Evolutionary conservation across 805 yeast genomes (phyloP).

Genomic region (Candida tibetensis): DNA sequence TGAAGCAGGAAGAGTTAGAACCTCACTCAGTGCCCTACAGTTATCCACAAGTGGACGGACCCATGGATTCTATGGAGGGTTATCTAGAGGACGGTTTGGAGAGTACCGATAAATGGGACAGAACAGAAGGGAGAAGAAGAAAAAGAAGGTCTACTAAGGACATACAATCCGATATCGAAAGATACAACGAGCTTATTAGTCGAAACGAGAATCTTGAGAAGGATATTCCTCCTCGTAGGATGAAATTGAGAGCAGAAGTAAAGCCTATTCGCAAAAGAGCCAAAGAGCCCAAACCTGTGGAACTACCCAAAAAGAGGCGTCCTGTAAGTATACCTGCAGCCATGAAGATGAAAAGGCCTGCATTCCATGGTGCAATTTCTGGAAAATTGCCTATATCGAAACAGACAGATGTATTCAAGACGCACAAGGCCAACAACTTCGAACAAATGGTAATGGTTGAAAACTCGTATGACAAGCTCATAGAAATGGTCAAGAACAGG

Average conservation of each 20-base stretch:
- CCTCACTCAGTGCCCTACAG: no score
- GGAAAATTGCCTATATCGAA: background rate
- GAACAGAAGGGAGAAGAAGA: no score
- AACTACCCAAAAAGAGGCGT: background rate
- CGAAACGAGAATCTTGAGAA: conserved; percentile 17
- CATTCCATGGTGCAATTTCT: background rate
- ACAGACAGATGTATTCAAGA: background rate
- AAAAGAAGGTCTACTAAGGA: conserved; percentile 8
- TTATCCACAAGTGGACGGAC: no score
- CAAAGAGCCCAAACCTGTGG: background rate
- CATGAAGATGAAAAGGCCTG: conserved; percentile 1
- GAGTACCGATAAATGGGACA: no score
- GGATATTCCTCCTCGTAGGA: conserved; percentile 27
- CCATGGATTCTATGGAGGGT: no score
- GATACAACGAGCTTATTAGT: conserved; percentile 17
- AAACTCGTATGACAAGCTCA: conserved; percentile 18
- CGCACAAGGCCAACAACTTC: conserved; percentile 4
- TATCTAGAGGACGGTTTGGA: no score
- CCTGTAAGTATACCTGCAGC: background rate
- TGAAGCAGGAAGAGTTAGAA: no score
- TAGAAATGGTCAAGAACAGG: conserved; percentile 15
- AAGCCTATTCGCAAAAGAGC: background rate
- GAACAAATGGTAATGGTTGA: background rate
- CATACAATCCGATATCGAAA: conserved; percentile 16
- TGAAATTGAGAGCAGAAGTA: background rate